Evolutionary conservation across 2,329 filamentous ascomycete species (phyloP), one percentile per base, ranked within the genome.

Genomic region (Fusarium palustre): DNA sequence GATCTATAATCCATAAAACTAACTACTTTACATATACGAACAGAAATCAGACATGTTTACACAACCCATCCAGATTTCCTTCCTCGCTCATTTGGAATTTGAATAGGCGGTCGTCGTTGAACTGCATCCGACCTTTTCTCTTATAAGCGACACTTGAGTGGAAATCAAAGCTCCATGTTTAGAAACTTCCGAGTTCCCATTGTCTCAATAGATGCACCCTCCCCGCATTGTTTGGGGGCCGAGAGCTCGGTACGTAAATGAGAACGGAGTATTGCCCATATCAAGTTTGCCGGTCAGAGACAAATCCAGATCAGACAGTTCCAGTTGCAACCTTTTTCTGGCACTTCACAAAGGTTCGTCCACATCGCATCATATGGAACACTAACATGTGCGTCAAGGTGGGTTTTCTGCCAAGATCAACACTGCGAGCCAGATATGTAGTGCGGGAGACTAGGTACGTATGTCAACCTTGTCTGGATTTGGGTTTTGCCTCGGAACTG

Each of bases 251-350:
- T 11, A 50, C n/a, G 36, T 18, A 50, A 20, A 38, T 36, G 18
- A 24, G 25, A 59, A 50, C 42, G 39, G 55, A 16, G 25, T 24
- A 50, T 39, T 50, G 48, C 12, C 48, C 48, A 28, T 50, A 50
- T 39, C 12, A 39, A 50, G 48, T 25, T 16, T 50, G n/a, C 25
- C 24, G 18, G 34, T 30, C 24, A 38, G 33, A 55, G 16, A 18
- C 30, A 48, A 48, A 36, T 9, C 12, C 13, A 47, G 41, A 25
- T 34, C 15, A 20, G 18, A 25, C 18, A 13, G 18, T 24, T 22
- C 22, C 25, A 7, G 20, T 20, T 28, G 48, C 15, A 34, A 39
- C 34, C 48, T 11, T 25, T 28, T 39, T 16, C 15, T 41, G 33
- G 16, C 34, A 28, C 13, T 16, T 18, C n/a, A 25, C 24, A 39